Base-by-base conservation (phyloP, 2,329 filamentous ascomycete species). In the Cladosporium sp. region DNA sequence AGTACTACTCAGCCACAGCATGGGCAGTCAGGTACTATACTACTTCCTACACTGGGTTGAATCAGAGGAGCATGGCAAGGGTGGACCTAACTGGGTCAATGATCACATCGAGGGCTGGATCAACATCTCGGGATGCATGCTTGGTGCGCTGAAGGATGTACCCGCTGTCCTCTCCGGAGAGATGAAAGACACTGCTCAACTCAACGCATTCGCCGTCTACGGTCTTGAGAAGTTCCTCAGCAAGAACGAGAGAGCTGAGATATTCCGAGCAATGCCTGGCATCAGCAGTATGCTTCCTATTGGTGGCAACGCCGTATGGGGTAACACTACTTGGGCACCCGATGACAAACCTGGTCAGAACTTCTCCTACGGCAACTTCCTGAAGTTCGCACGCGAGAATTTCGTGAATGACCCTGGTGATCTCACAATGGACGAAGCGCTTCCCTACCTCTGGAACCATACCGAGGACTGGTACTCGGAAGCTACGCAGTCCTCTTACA, bases 111-210 rank as follows among this genome's bases (percentile, higher is more conserved):
- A 95, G 64, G 89, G 90, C 2, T 99, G 95, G 92, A 95, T 99
- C 77, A 99, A 99, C 71, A 91, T 99, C 67, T 94, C 89, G 64
- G 94, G 94, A 5, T 99, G 93, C 74, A 97, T 99, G 93, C 85
- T 99, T 5, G 94, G 94, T 13, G 91, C 94, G 1, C 80, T 91
- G 58, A 99, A 99, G 75, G 93, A 89, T 58, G 77, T 97, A 35
- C 90, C 94, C 0, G 93, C 94, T 0, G 83, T 97, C 0, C 79
- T 99, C 1, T 97, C 92, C 0, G 94, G 94, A 28, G 94, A 99
- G 74, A 99, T 99, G 94, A 91, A 93, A 64, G 94, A 99, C 69
- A 99, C 94, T 0, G 94, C 93, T 1, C 94, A 97, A 73, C 83
- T 99, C 20, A 97, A 97, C 67, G 85, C 93, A 2, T 96, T 97